phyloP scores from a whole-genome alignment of 2,329 filamentous ascomycete species.

The Byssothecium circinans region DNA sequence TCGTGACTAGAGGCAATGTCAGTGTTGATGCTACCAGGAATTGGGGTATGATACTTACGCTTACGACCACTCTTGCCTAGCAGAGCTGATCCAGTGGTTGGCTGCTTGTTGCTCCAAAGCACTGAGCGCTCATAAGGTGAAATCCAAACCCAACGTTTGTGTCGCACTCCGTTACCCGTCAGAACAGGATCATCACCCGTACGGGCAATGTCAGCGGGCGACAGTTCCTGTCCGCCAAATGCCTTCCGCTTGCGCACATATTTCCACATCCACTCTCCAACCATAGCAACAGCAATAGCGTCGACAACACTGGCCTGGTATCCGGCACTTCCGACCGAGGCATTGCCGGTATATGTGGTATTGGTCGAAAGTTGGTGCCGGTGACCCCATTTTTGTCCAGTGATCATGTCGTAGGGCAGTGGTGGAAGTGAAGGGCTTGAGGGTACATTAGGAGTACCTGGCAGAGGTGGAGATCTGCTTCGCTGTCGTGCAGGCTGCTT shows the following conservation, averaged over 20 bases:
- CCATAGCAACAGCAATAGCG: slow-evolving; percentile 97
- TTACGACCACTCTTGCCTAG: slow-evolving; percentile 95
- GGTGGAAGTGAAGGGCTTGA: slow-evolving; percentile 74
- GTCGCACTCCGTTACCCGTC: slow-evolving; percentile 71
- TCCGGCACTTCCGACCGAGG: slow-evolving; percentile 60
- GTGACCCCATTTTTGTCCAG: slow-evolving; percentile 47
- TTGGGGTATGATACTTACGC: slow-evolving; percentile 62
- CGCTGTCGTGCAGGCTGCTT: slow-evolving; percentile 44
- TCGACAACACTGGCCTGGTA: slow-evolving; percentile 84
- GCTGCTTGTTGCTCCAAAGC: slow-evolving; percentile 98
- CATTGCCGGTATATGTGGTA: slow-evolving; percentile 58
- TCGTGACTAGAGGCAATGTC: slow-evolving; percentile 64
- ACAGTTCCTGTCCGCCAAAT: slow-evolving; percentile 72
- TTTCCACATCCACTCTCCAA: slow-evolving; percentile 96
- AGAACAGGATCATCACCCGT: slow-evolving; percentile 60
- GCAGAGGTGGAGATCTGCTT: slow-evolving; percentile 61
- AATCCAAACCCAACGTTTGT: slow-evolving; percentile 98
- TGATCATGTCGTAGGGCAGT: slow-evolving; percentile 70
- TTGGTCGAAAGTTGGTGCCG: slow-evolving; percentile 64
- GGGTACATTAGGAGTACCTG: slow-evolving; percentile 66
- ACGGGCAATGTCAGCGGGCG: slow-evolving; percentile 52
- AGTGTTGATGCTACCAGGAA: slow-evolving; percentile 5
- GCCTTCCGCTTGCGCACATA: slow-evolving; percentile 86
- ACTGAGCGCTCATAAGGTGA: slow-evolving; percentile 95
- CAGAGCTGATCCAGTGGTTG: slow-evolving; percentile 80